Evolutionary conservation across 2,329 filamentous ascomycete species (phyloP).

Genomic region (Thielaviopsis musarum): DNA sequence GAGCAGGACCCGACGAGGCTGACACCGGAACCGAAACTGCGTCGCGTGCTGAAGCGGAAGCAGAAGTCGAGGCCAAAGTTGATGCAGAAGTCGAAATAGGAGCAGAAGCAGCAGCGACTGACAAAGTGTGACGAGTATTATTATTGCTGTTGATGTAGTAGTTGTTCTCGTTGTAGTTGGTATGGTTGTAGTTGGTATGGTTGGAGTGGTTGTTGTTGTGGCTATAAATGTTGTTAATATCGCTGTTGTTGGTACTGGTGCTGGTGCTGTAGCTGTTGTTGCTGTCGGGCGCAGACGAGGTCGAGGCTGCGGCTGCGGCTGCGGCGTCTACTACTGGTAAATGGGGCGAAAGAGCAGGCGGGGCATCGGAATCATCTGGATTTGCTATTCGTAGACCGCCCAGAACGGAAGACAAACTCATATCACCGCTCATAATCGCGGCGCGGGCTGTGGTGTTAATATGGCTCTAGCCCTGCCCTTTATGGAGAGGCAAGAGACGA

Average conservation of each 20-base stretch:
- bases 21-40: background rate
- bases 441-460: slow-evolving; percentile 2
- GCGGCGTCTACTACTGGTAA: background rate
- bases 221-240: background rate
- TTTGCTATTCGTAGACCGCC: slow-evolving; percentile 95
- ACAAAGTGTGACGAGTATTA: background rate
- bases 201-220: slow-evolving; percentile 10
- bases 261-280: slow-evolving; percentile 12
- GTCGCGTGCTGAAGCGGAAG: background rate
- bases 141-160: background rate
- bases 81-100: background rate
- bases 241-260: slow-evolving; percentile 6
- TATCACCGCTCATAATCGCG: slow-evolving; percentile 64
- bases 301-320: slow-evolving; percentile 11
- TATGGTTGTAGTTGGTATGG: slow-evolving; percentile 10
- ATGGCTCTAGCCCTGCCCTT: slow-evolving; percentile 10
- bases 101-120: background rate
- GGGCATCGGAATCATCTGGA: slow-evolving; percentile 53
- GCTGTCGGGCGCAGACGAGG: background rate
- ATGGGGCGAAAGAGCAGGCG: slow-evolving; percentile 9
- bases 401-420: slow-evolving; percentile 81
- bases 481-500: slow-evolving; percentile 8
- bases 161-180: background rate
- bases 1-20: background rate
- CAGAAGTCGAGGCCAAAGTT: background rate